phyloP scores from a whole-genome alignment of 768 basidiomycete species.

The Calvatia gigantea region DNA sequence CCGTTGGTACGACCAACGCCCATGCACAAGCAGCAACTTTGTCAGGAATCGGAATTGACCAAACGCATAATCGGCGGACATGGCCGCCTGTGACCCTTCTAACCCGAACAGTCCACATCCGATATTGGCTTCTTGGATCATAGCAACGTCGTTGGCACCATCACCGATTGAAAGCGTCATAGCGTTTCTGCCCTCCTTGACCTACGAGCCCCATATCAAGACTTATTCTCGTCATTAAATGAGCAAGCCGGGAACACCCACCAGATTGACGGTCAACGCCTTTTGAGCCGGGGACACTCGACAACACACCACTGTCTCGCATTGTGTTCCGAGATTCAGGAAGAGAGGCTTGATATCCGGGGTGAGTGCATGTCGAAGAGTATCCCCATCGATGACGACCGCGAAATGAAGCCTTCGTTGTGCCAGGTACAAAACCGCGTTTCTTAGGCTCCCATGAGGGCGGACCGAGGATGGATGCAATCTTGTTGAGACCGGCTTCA shows the following conservation, averaged over 20 bases:
- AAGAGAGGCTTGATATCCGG: constrained; percentile 81
- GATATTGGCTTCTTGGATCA: constrained; percentile 99
- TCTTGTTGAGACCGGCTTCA: constrained; percentile 92
- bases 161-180: constrained; percentile 98
- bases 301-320: constrained; percentile 97
- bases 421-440: constrained; percentile 62
- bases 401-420: constrained; percentile 75
- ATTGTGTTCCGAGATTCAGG: constrained; percentile 90
- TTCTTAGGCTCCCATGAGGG: constrained; percentile 57
- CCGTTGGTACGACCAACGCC: constrained; percentile 95
- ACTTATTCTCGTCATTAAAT: background rate
- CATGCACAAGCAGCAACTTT: constrained; percentile 88
- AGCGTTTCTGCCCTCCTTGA: constrained; percentile 92
- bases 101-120: constrained; percentile 92
- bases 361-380: constrained; percentile 75
- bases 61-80: constrained; percentile 99
- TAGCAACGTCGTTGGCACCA: constrained; percentile 97
- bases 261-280: constrained; percentile 92
- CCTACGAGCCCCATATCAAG: constrained; percentile 38
- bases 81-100: constrained; percentile 96
- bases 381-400: constrained; percentile 96
- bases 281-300: constrained; percentile 98
- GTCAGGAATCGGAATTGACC: constrained; percentile 95
- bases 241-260: constrained; percentile 31
- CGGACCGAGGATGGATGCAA: constrained; percentile 80